A percentile compares a stretch with the other conserved stretches of the same genome.
phyloP scores from a whole-genome alignment of 2,329 filamentous ascomycete species.

The Chaetomiaceae sp. region DNA sequence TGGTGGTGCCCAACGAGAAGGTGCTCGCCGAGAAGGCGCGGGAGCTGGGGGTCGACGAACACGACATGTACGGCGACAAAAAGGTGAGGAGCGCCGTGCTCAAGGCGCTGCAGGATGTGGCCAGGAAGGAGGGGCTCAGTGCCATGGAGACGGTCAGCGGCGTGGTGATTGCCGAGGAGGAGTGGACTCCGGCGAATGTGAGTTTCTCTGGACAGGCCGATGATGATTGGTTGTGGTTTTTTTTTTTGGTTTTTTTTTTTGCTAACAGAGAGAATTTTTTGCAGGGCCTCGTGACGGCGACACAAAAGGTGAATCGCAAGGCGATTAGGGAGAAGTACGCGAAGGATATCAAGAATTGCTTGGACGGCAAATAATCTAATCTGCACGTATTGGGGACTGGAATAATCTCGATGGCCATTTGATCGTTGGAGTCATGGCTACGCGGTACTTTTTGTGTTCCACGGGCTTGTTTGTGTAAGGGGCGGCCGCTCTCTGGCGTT shows the following conservation, averaged over 20 bases:
- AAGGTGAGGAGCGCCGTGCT: conserved; percentile 59
- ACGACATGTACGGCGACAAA: conserved; percentile 62
- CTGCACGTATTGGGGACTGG: neutral
- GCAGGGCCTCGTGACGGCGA: conserved; percentile 60
- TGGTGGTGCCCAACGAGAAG: conserved; percentile 68
- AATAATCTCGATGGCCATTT: neutral
- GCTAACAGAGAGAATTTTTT: conserved; percentile 12
- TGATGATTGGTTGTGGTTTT: neutral
- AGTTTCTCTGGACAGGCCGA: too few relatives aligned
- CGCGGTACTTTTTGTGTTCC: too few relatives aligned
- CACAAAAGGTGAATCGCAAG: conserved; percentile 56
- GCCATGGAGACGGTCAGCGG: conserved; percentile 72
- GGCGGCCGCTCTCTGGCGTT: neutral
- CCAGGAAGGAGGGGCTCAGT: conserved; percentile 60
- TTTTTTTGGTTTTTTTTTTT: neutral
- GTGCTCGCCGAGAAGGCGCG: conserved; percentile 56
- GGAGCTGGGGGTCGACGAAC: conserved; percentile 59
- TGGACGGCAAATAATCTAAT: conserved; percentile 29
- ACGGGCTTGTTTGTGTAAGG: too few relatives aligned
- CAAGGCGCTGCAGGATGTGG: conserved; percentile 65
- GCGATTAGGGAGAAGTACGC: conserved; percentile 48
- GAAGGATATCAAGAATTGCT: conserved; percentile 46
- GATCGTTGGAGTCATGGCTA: too few relatives aligned
- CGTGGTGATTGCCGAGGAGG: conserved; percentile 75
- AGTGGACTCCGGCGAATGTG: conserved; percentile 83